Evolutionary conservation across 106 monocot genomes (phyloP).

Genomic region (Alisma plantagoaquatica): DNA sequence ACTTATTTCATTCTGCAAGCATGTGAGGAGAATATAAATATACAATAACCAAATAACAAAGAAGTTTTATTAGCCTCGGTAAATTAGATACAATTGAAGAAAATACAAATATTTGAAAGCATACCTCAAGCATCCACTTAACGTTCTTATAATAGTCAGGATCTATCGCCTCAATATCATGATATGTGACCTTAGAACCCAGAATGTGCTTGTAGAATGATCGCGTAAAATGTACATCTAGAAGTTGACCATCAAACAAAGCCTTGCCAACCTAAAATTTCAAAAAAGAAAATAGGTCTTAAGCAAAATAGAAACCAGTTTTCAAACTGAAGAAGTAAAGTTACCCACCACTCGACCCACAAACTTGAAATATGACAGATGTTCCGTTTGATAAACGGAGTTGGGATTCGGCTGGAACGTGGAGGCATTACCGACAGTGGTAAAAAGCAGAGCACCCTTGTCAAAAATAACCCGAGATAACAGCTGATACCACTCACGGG

Average conservation of each 20-base stretch:
- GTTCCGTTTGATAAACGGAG: constrained; percentile 95
- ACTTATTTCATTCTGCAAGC: constrained; percentile 81
- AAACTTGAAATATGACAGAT: constrained; percentile 97
- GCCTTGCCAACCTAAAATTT: constrained; percentile 86
- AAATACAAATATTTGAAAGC: background rate
- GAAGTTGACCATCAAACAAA: constrained; percentile 89
- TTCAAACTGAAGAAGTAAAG: background rate
- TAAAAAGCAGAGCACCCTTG: constrained; percentile 92
- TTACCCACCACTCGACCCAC: constrained; percentile 91
- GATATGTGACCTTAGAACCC: constrained; percentile 92
- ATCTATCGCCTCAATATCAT: constrained; percentile 97
- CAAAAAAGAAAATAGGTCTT: background rate
- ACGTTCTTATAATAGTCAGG: constrained; percentile 92
- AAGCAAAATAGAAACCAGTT: background rate
- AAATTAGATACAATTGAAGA: background rate
- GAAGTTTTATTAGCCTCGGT: background rate
- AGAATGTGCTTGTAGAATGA: constrained; percentile 99
- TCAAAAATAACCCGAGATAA: constrained; percentile 95
- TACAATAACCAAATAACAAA: background rate
- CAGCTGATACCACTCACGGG: constrained; percentile 92
- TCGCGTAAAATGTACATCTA: constrained; percentile 97
- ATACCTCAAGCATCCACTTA: constrained; percentile 99
- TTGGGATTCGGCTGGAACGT: constrained; percentile 99
- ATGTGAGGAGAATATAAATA: background rate
- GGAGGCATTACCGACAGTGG: constrained; percentile 91